Base-by-base conservation (phyloP, 139 green algal genomes). In the Coccomyxa sp. region DNA sequence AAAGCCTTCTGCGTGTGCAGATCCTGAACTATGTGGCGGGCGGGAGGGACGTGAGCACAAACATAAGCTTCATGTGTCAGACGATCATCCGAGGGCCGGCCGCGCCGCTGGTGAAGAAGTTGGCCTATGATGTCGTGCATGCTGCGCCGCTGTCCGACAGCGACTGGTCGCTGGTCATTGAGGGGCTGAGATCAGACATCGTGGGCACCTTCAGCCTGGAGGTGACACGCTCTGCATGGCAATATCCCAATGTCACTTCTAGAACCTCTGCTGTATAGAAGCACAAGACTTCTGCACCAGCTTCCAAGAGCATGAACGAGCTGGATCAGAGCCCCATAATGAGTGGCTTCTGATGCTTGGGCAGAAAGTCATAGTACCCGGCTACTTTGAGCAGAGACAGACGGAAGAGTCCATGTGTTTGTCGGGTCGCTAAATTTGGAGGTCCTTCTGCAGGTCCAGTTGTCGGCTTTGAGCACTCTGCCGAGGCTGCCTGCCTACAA, bases 61-160 rank as follows among this genome's bases (percentile, higher is more conserved):
- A 67, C 13, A 68, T 83, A 18, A 68, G 25, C 58, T 58, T 76
- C 27, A 45, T 67, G 18, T 86, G 83, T 67, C 83, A 83, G 51
- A 30, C 57, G 14, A 60, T 83, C 12, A 25, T 83, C 18, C 32
- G 51, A 57, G 63, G 67, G 14, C 58, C 83, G 14, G 79, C 68
- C 23, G 76, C 57, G 32, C 38, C 83, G 30, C 51, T 67, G 30
- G 78, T 77, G 79, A 86, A 86, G 71, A 60, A 58, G 28, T 79
- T 86, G 67, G 83, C 79, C 58, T 86, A 86, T 31, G 83, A 86
- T 31, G 45, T 86, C 13, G 83, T 82, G 32, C 57, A 63, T n/a
- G 76, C 68, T 28, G 83, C 76, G 10, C 13, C 79, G 4, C 79
- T 86, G 58, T 68, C 67, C 1, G 81, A 79, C 38, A 58, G 28